These are phyloP conservation scores for Mucor lusitanicus DNA, from an alignment of 371 early-diverging fungal genomes.

Conservation along the genomic window DNA sequence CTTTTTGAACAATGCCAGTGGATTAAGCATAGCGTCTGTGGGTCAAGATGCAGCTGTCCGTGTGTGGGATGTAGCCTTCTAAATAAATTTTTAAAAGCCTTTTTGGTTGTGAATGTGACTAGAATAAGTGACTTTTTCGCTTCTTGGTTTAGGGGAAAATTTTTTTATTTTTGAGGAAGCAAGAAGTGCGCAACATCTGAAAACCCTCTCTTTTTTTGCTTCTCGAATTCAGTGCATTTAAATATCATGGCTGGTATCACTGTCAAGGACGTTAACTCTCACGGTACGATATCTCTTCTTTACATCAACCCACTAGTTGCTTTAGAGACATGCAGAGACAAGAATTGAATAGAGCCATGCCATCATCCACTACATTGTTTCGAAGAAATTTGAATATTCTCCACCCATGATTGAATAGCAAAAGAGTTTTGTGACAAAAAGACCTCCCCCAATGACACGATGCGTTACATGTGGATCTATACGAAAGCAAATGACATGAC, in stretches of 20 bases:
- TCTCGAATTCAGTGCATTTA: constrained; percentile 32
- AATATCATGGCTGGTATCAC: constrained; percentile 69
- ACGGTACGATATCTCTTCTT: constrained; percentile 46
- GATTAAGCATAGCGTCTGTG: constrained; percentile 63
- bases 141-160: constrained; percentile 8
- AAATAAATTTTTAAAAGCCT: constrained; percentile 1
- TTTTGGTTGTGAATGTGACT: neutral
- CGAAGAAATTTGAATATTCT: neutral
- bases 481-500: neutral
- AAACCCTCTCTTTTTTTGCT: constrained; percentile 28
- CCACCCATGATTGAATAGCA: neutral
- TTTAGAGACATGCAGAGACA: neutral
- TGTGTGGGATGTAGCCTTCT: constrained; percentile 60
- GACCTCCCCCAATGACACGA: neutral
- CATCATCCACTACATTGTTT: neutral
- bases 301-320: neutral
- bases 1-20: constrained; percentile 58
- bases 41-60: constrained; percentile 88
- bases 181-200: neutral
- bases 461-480: neutral
- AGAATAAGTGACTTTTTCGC: neutral
- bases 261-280: constrained; percentile 94
- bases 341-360: neutral
- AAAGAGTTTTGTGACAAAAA: neutral
- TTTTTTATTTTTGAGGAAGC: constrained; percentile 19